These are phyloP conservation scores for Kodamaea ohmeri DNA, from an alignment of 1,139 yeast species.

Conservation along the genomic window DNA sequence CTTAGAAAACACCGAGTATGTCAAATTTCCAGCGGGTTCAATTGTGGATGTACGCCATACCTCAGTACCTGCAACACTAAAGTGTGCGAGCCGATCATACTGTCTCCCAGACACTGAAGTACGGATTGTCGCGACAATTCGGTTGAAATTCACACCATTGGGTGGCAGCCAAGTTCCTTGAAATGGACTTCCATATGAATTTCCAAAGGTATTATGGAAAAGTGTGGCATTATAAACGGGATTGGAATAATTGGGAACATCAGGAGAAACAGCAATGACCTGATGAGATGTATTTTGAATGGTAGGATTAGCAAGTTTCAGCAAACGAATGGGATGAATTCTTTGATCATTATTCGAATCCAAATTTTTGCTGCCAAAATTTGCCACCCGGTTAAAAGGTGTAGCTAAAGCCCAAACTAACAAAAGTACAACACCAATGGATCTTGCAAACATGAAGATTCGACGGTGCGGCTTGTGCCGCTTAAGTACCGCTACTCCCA, in stretches of 20 bases:
- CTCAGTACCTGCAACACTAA: slow-evolving; percentile 63
- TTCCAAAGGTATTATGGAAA: slow-evolving; percentile 49
- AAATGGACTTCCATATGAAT: slow-evolving; percentile 59
- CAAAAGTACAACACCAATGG: no score
- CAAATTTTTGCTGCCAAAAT: no score
- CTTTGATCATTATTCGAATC: neutral
- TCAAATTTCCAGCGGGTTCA: slow-evolving; percentile 59
- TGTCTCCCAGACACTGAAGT: slow-evolving; percentile 66
- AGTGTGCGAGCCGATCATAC: slow-evolving; percentile 72
- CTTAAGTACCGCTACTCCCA: no score
- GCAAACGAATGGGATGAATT: neutral
- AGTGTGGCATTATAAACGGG: slow-evolving; percentile 43
- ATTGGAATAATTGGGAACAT: slow-evolving; percentile 30
- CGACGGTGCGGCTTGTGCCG: no score
- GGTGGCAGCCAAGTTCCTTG: slow-evolving; percentile 40
- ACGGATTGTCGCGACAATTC: slow-evolving; percentile 57
- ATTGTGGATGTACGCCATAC: slow-evolving; percentile 86
- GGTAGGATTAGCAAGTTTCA: neutral
- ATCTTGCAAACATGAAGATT: no score
- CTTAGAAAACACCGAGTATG: slow-evolving; percentile 48
- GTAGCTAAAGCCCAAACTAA: no score
- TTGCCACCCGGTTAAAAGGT: no score
- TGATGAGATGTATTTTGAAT: slow-evolving; percentile 21
- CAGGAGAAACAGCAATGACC: slow-evolving; percentile 25
- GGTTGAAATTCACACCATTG: slow-evolving; percentile 44